A percentile compares a stretch with the other conserved stretches of the same genome.
These are phyloP conservation scores for Pilaira anomala DNA, from an alignment of 192 early-diverging fungal genomes.

Conservation along the genomic window DNA sequence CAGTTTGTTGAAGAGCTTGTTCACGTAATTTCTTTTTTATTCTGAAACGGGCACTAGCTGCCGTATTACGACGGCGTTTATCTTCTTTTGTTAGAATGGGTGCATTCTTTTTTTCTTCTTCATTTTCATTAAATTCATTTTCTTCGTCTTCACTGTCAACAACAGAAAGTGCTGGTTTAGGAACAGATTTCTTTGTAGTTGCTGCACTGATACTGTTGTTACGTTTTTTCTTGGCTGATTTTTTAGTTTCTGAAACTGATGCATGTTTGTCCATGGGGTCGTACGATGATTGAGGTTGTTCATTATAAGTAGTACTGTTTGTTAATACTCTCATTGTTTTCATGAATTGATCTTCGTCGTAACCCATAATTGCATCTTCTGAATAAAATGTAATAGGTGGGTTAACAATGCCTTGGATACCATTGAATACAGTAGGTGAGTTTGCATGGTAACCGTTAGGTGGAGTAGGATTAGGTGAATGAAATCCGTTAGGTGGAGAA, in stretches of 20 bases:
- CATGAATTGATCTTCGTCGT: slow-evolving; percentile 16
- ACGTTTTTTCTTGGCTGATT: neutral
- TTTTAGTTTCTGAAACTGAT: neutral
- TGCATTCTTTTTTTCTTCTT: neutral
- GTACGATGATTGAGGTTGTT: neutral
- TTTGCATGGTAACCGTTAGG: slow-evolving; percentile 13
- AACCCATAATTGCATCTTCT: slow-evolving; percentile 5
- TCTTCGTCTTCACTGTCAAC: neutral
- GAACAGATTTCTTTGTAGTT: neutral
- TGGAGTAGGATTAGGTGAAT: slow-evolving; percentile 19
- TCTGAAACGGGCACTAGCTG: slow-evolving; percentile 90
- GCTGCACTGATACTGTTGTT: neutral
- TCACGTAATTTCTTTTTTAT: slow-evolving; percentile 92
- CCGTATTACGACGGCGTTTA: slow-evolving; percentile 91
- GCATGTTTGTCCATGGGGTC: neutral
- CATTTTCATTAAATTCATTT: neutral
- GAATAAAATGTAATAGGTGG: slow-evolving; percentile 16
- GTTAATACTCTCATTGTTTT: slow-evolving; percentile 17
- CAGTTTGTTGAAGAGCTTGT: slow-evolving; percentile 75
- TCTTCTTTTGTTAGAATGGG: slow-evolving; percentile 59
- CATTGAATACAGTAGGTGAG: slow-evolving; percentile 2
- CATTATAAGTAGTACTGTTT: slow-evolving; percentile 4
- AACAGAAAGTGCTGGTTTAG: neutral
- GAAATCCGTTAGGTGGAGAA: slow-evolving; percentile 19
- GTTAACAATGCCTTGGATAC: neutral